Evolutionary conservation across 345 rosid species (phyloP), one percentile per base, ranked within the genome.

Genomic region (Boechera retrofracta): DNA sequence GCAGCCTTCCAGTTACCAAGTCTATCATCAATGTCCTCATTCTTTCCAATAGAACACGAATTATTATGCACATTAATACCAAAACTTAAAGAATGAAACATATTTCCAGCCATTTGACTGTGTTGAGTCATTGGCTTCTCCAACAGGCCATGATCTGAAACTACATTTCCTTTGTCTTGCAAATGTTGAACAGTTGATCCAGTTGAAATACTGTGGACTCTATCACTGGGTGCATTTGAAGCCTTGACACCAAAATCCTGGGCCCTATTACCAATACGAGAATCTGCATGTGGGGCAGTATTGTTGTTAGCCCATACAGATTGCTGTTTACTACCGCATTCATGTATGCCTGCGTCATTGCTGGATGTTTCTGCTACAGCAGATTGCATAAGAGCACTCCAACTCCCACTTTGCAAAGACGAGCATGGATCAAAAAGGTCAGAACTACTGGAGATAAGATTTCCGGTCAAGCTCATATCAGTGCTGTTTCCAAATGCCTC

Each of bases 361-460:
- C 81, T 85, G 48, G 96, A 85, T 72, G 97, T 83, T 87, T 95
- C 99, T 60, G 94, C 96, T 28, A 95, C 90, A 76, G 98, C 99
- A 76, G 99, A 92, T 75, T 88, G 98, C 99, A 95, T 95, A 69
- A 95, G 99, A 67, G 99, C 98, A 86, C 99, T 92, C 99, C 98
- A 95, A 73, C 96, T 88, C 78, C 99, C 99, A 85, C 94, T 89
- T 69, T 89, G 97, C 77, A 90, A 24, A 32, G 97, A 92, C 70
- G 97, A 85, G 76, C 84, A 75, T 64, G 89, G 75, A 77, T 89
- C 84, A 26, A 63, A 64, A 62, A 59, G 21, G 63, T 88, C 96
- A 8, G 86, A 39, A 69, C 67, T 73, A 74, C 82, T 92, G 44
- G 85, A 56, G 53, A 81, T 67, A 64, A 73, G 81, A 53, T 80